phyloP scores from a whole-genome alignment of 768 basidiomycete genomes.

The Scleroderma bovista region DNA sequence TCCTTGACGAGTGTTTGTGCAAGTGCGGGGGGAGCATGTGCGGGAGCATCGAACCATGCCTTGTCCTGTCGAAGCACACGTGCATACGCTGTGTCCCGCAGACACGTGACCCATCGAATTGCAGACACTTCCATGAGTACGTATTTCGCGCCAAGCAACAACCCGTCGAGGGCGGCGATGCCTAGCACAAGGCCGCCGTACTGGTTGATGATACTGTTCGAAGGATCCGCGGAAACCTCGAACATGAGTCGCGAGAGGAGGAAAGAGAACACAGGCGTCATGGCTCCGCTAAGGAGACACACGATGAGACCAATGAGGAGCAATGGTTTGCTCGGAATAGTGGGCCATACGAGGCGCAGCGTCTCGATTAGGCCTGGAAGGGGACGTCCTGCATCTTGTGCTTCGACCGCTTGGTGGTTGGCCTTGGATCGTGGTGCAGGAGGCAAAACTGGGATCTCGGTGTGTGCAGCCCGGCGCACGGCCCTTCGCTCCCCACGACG shows the following conservation, averaged over 20 bases:
- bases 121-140: conserved; percentile 72
- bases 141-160: conserved; percentile 72
- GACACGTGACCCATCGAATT: conserved; percentile 64
- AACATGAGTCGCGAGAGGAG: conserved; percentile 78
- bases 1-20: conserved; percentile 82
- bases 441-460: neutral
- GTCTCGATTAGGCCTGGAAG: conserved; percentile 30
- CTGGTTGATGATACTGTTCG: conserved; percentile 57
- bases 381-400: neutral
- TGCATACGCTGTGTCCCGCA: conserved; percentile 53
- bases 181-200: conserved; percentile 71
- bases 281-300: conserved; percentile 71
- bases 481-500: conserved; percentile 23
- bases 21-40: conserved; percentile 54
- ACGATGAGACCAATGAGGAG: conserved; percentile 63
- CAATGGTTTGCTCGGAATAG: conserved; percentile 68
- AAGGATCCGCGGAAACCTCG: conserved; percentile 66
- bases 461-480: neutral
- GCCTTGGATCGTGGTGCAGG: conserved; percentile 7
- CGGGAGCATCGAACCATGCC: conserved; percentile 73
- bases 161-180: conserved; percentile 70
- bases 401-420: neutral
- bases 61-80: conserved; percentile 77
- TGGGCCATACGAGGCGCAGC: conserved; percentile 55
- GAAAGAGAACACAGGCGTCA: conserved; percentile 91